Percentiles rank a stretch among this genome's conserved stretches.
These are phyloP conservation scores for Tuber umbilicatum DNA, from an alignment of 495 filamentous ascomycete genomes.

Conservation along the genomic window DNA sequence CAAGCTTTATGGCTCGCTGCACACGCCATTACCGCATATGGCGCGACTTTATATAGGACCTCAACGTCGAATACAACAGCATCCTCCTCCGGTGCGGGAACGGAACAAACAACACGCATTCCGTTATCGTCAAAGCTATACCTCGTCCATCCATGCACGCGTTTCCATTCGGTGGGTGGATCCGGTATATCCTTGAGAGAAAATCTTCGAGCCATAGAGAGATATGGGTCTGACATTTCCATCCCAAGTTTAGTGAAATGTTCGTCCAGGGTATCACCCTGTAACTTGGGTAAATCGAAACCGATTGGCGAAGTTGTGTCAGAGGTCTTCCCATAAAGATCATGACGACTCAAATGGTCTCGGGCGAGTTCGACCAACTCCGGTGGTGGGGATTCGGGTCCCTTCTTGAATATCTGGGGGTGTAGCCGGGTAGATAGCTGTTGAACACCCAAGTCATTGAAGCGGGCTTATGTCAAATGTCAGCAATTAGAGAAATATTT, in stretches of 20 bases:
- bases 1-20: conserved; percentile 78
- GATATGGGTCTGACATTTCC: conserved; percentile 83
- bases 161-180: conserved; percentile 75
- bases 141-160: conserved; percentile 84
- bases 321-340: conserved; percentile 82
- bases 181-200: conserved; percentile 57
- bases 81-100: conserved; percentile 69
- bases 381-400: conserved; percentile 47
- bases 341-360: conserved; percentile 77
- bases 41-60: conserved; percentile 87
- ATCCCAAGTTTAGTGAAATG: conserved; percentile 89
- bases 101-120: conserved; percentile 16
- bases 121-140: conserved; percentile 63
- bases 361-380: conserved; percentile 71
- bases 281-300: conserved; percentile 75
- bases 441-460: conserved; percentile 91
- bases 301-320: conserved; percentile 66
- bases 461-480: conserved; percentile 46
- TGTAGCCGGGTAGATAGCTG: conserved; percentile 78
- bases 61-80: conserved; percentile 93
- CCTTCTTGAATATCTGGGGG: conserved; percentile 68
- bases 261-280: conserved; percentile 78
- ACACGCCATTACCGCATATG: conserved; percentile 93
- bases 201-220: conserved; percentile 67
- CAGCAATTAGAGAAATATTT: not conserved